Percentiles rank a stretch among this genome's conserved stretches.
Conservation (phyloP, 148 eudicot species). For the Vaccinium darrowii region DNA sequence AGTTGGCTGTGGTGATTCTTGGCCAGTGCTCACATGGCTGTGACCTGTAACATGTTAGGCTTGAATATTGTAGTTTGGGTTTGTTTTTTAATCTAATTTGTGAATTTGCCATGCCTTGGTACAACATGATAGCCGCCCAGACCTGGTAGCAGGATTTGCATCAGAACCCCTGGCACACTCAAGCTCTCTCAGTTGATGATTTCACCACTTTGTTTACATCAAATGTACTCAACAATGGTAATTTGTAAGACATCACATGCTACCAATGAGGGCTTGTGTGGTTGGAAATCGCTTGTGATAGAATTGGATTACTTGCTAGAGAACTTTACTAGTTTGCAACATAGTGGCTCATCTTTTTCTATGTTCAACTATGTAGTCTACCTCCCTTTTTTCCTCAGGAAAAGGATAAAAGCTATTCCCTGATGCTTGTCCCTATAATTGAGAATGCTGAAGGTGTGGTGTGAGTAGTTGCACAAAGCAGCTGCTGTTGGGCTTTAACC, state of each 20-base stretch:
- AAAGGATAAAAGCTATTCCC: neutral
- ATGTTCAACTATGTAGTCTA: neutral
- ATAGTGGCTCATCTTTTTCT: slow-evolving; percentile 8
- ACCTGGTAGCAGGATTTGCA: neutral
- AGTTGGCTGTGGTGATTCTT: neutral
- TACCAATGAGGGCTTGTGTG: neutral
- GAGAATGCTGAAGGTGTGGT: neutral
- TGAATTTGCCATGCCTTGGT: neutral
- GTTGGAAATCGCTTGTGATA: neutral
- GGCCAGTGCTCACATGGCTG: neutral
- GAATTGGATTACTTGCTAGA: neutral
- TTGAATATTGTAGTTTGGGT: neutral
- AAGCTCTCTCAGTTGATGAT: neutral
- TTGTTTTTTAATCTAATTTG: neutral
- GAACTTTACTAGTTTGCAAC: neutral
- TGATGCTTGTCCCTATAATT: neutral
- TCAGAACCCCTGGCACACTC: neutral
- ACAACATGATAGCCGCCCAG: neutral
- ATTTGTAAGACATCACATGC: neutral
- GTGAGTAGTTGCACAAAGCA: neutral
- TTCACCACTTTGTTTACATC: neutral
- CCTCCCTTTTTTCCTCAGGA: neutral
- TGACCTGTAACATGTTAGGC: neutral
- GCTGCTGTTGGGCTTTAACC: neutral
- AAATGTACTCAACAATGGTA: slow-evolving; percentile 1